A percentile compares a stretch with the other conserved stretches of the same genome.
These are phyloP conservation scores for Anacardium occidentale DNA, from an alignment of 345 rosid genomes.

Conservation along the genomic window DNA sequence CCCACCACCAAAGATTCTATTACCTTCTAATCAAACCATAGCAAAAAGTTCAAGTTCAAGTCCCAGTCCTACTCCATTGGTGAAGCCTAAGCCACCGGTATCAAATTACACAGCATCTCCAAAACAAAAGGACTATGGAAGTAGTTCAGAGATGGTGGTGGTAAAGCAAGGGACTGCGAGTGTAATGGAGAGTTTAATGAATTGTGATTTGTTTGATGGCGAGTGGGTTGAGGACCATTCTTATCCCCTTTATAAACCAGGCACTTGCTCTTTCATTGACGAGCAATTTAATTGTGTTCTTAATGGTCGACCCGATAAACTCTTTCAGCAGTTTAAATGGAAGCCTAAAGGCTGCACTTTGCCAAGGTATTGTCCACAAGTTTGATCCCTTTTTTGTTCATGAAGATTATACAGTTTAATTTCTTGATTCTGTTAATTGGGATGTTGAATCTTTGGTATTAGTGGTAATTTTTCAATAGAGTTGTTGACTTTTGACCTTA, in stretches of 20 bases:
- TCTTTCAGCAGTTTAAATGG: conserved; percentile 77
- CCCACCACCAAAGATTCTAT: conserved; percentile 14
- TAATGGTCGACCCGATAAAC: conserved; percentile 81
- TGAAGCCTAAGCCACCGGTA: conserved; percentile 12
- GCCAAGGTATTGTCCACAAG: conserved; percentile 52
- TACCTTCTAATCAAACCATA: conserved; percentile 19
- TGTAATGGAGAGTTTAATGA: conserved; percentile 49
- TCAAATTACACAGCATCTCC: conserved; percentile 44
- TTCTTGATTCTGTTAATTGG: not conserved
- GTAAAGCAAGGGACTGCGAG: conserved; percentile 40
- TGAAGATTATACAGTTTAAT: no score
- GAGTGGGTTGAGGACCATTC: conserved; percentile 82
- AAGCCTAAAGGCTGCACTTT: conserved; percentile 78
- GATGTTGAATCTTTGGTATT: not conserved
- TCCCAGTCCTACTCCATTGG: no score
- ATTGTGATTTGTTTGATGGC: conserved; percentile 82
- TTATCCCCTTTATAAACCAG: conserved; percentile 90
- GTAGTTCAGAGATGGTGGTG: conserved; percentile 17
- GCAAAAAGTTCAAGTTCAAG: conserved; percentile 13
- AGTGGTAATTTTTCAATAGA: not conserved
- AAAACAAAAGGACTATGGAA: conserved; percentile 36
- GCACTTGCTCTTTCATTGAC: conserved; percentile 79
- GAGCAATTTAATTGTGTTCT: conserved; percentile 73
- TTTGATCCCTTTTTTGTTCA: no score
- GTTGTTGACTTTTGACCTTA: no score